Evolutionary conservation across 805 yeast genomes (phyloP).

Genomic region (Ogataea dorogensis): DNA sequence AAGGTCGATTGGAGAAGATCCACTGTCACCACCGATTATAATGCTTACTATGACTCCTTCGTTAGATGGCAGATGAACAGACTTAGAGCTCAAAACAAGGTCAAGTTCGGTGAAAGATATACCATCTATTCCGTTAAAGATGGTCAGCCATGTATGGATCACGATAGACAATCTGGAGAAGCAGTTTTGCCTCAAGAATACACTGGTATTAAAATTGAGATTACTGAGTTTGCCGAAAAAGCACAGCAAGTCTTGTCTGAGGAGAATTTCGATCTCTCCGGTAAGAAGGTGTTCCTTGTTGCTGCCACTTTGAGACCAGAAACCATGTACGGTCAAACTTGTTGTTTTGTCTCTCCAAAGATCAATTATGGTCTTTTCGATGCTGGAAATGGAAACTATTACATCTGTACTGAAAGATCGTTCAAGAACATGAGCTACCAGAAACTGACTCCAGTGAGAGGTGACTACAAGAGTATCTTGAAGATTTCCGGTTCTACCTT

Average conservation of each 20-base stretch:
- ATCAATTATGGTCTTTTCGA: conserved; percentile 88
- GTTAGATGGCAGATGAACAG: conserved; percentile 95
- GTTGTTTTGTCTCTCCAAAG: conserved; percentile 96
- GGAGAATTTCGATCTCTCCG: conserved; percentile 43
- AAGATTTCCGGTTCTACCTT: conserved; percentile 67
- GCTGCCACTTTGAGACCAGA: conserved; percentile 99
- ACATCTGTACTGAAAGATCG: conserved; percentile 89
- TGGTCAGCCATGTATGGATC: conserved; percentile 99
- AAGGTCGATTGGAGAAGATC: conserved; percentile 99
- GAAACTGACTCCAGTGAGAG: conserved; percentile 86
- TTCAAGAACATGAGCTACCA: conserved; percentile 97
- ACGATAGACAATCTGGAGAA: conserved; percentile 95
- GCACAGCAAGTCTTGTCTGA: conserved; percentile 55
- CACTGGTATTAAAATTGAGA: conserved; percentile 83
- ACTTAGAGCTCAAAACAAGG: conserved; percentile 80
- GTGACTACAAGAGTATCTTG: conserved; percentile 61
- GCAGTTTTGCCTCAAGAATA: conserved; percentile 97
- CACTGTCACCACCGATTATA: conserved; percentile 89
- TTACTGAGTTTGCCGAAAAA: conserved; percentile 54
- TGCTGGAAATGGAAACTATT: conserved; percentile 73
- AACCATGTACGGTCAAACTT: conserved; percentile 98
- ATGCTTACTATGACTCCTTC: conserved; percentile 92
- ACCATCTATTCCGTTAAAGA: conserved; percentile 97
- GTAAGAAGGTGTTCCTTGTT: conserved; percentile 73
- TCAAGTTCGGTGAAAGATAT: conserved; percentile 97